Conservation (phyloP, 129 eudicot species). For the Lactuca saligna region DNA sequence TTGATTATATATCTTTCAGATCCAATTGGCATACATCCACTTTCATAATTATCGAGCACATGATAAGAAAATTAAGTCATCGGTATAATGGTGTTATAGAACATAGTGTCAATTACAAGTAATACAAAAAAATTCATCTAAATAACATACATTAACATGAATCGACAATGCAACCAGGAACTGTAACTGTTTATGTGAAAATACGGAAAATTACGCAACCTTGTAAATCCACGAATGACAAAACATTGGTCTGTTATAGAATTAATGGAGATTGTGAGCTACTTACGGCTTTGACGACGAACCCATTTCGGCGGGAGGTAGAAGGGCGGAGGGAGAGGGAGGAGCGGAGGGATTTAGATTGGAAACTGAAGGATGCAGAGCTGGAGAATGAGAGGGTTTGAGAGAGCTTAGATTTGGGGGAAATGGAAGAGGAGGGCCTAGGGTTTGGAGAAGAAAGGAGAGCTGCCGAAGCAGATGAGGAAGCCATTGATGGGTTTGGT, state of each 20-base stretch:
- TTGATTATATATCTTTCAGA: not conserved
- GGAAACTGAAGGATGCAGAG: conserved; percentile 42
- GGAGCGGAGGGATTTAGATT: conserved; percentile 42
- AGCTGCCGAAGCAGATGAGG: conserved; percentile 50
- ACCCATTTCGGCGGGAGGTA: conserved; percentile 46
- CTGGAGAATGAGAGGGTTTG: conserved; percentile 38
- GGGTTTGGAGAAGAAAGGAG: conserved; percentile 47
- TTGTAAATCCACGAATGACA: not conserved
- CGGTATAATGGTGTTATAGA: not conserved
- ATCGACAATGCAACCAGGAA: not conserved
- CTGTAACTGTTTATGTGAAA: not conserved
- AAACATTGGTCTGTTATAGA: not conserved
- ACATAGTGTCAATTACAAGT: not conserved
- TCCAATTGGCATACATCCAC: not conserved
- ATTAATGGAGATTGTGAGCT: not conserved
- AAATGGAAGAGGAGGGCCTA: conserved; percentile 36
- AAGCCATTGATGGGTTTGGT: conserved; percentile 31
- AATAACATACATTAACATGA: not conserved
- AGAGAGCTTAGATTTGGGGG: conserved; percentile 35
- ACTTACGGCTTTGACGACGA: conserved; percentile 71
- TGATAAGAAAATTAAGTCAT: not conserved
- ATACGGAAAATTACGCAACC: not conserved
- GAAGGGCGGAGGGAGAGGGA: conserved; percentile 43
- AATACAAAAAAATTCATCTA: not conserved
- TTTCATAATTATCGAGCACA: not conserved